phyloP scores from a whole-genome alignment of 31 red algal species.

The Bonnemaisonia californica region DNA sequence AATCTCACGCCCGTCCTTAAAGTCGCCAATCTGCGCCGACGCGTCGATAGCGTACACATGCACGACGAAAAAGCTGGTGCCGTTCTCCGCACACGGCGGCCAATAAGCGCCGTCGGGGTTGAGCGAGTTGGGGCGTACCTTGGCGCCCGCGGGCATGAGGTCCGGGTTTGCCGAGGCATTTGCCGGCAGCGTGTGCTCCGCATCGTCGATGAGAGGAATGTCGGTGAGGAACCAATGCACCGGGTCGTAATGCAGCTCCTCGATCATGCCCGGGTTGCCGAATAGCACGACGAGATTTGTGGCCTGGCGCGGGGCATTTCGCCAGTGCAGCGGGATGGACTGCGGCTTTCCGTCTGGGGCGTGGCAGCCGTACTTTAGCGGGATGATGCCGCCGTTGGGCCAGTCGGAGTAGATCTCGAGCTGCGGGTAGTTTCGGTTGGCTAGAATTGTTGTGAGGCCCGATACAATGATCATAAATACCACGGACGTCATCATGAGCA shows the following conservation, averaged over 20 bases:
- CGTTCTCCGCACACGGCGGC: constrained; percentile 53
- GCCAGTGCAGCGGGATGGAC: constrained; percentile 61
- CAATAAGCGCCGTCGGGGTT: constrained; percentile 32
- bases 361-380: constrained; percentile 67
- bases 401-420: constrained; percentile 52
- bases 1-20: constrained; percentile 56
- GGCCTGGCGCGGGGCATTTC: constrained; percentile 44
- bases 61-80: constrained; percentile 45
- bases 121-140: constrained; percentile 36
- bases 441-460: constrained; percentile 52
- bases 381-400: constrained; percentile 68
- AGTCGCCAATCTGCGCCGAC: constrained; percentile 30
- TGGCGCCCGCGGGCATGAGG: constrained; percentile 39
- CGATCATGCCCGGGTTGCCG: constrained; percentile 51
- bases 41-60: constrained; percentile 71
- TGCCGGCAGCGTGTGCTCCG: constrained; percentile 15
- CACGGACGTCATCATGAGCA: constrained; percentile 35
- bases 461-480: constrained; percentile 57
- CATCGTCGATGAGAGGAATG: constrained; percentile 37
- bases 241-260: constrained; percentile 30
- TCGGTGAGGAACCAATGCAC: constrained; percentile 73
- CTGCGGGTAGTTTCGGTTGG: constrained; percentile 29
- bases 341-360: constrained; percentile 35
- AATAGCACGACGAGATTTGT: constrained; percentile 68
- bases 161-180: constrained; percentile 44